These are phyloP conservation scores for Atalantia buxifolia DNA, from an alignment of 345 rosid genomes.

Conservation along the genomic window DNA sequence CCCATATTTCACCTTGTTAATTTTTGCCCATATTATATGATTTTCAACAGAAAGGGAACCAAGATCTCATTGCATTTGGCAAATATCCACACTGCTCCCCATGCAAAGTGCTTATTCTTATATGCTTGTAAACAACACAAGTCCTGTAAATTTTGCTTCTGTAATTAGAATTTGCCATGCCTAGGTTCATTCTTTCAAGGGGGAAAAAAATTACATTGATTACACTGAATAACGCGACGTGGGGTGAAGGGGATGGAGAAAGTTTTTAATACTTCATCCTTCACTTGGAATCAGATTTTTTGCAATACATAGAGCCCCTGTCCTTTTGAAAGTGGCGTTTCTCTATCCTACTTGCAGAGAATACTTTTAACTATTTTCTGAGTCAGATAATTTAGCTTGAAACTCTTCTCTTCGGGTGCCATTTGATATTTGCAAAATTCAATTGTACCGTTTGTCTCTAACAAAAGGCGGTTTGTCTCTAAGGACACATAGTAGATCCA, in stretches of 20 bases:
- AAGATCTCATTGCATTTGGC: neutral
- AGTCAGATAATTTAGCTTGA: no score
- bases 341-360: no score
- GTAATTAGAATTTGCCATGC: constrained; percentile 10
- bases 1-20: neutral
- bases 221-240: constrained; percentile 3
- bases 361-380: no score
- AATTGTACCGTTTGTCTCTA: neutral
- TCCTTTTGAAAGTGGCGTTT: neutral
- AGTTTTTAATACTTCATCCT: constrained; percentile 1
- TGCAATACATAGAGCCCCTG: neutral
- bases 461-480: neutral
- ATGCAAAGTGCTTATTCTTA: neutral
- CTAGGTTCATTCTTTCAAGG: constrained; percentile 1
- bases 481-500: neutral
- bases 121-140: neutral
- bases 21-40: neutral
- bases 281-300: neutral
- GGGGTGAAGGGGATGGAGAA: neutral
- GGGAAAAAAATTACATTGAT: neutral
- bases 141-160: constrained; percentile 11
- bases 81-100: neutral
- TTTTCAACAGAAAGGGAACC: neutral
- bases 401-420: neutral
- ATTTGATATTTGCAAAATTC: neutral